Conservation (phyloP, 129 eudicot genomes). For the Apium graveolens region DNA sequence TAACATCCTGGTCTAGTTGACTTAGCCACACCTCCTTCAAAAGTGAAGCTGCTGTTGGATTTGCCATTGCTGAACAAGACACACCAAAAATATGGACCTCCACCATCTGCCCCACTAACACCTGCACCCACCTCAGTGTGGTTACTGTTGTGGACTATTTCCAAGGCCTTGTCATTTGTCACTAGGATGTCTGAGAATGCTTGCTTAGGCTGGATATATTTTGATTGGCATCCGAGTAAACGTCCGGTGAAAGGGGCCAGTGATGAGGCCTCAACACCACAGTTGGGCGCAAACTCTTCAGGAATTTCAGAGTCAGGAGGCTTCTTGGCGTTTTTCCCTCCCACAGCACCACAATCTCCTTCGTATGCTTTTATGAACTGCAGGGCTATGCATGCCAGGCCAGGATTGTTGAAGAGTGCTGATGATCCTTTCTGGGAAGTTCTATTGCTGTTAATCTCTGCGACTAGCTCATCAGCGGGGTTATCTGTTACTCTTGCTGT, state of each 20-base stretch:
- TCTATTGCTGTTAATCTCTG: conserved; percentile 59
- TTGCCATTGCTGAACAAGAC: conserved; percentile 74
- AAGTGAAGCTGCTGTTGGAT: conserved; percentile 50
- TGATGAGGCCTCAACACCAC: conserved; percentile 44
- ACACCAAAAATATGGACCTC: conserved; percentile 86
- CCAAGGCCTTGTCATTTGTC: conserved; percentile 38
- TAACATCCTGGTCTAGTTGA: conserved; percentile 74
- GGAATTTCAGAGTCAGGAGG: conserved; percentile 68
- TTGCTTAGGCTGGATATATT: conserved; percentile 43
- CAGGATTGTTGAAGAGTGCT: conserved; percentile 53
- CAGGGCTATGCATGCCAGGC: conserved; percentile 82
- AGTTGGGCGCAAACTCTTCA: conserved; percentile 68
- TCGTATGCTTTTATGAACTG: conserved; percentile 89
- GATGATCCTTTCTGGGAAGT: conserved; percentile 49
- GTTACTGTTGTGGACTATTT: conserved; percentile 49
- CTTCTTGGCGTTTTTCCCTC: conserved; percentile 60
- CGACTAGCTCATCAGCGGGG: conserved; percentile 85
- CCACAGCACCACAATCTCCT: conserved; percentile 65
- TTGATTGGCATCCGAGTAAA: conserved; percentile 66
- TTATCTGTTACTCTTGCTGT: conserved; percentile 64
- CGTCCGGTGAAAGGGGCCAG: conserved; percentile 80
- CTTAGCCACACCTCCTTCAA: conserved; percentile 63
- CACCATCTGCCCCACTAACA: conserved; percentile 81
- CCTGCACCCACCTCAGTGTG: conserved; percentile 86
- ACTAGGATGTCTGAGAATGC: conserved; percentile 63